A percentile compares a stretch with the other conserved stretches of the same genome.
Evolutionary conservation across 2,329 filamentous ascomycete genomes (phyloP).

Genomic region (Chalaropsis ovoidea): DNA sequence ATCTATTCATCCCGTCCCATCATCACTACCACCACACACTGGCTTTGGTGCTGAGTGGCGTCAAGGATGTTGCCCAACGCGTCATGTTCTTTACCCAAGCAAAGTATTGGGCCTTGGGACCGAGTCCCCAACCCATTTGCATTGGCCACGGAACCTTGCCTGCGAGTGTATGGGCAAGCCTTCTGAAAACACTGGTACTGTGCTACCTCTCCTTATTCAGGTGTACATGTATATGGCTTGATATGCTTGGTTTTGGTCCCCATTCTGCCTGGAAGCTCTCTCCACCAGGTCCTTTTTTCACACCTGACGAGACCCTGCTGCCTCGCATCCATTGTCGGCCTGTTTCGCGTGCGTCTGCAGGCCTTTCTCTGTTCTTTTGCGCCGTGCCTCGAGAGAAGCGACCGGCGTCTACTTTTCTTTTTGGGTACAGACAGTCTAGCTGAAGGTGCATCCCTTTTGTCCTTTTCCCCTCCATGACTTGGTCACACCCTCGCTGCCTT

Average conservation of each 20-base stretch:
- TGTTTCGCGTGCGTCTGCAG: not conserved
- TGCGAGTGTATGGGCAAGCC: not conserved
- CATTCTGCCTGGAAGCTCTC: not conserved
- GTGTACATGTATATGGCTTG: not conserved
- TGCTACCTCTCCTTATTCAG: not conserved
- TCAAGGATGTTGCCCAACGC: not conserved
- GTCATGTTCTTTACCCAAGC: not conserved
- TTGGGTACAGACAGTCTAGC: not conserved
- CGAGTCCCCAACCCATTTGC: not conserved
- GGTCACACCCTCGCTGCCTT: not conserved
- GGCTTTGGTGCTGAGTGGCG: not conserved
- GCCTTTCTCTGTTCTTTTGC: not conserved
- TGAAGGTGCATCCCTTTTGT: not conserved
- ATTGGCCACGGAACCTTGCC: not conserved
- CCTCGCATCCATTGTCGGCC: not conserved
- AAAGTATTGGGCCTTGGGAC: not conserved
- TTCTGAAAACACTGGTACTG: not conserved
- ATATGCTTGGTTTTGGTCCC: not conserved
- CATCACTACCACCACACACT: not conserved
- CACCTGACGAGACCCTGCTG: not conserved
- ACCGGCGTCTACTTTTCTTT: not conserved
- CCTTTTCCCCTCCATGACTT: not conserved
- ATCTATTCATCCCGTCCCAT: not conserved
- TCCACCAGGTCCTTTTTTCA: not conserved
- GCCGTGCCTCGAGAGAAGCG: not conserved